Evolutionary conservation across 2,329 filamentous ascomycete species (phyloP).

Genomic region (Fusarium albosuccineum): DNA sequence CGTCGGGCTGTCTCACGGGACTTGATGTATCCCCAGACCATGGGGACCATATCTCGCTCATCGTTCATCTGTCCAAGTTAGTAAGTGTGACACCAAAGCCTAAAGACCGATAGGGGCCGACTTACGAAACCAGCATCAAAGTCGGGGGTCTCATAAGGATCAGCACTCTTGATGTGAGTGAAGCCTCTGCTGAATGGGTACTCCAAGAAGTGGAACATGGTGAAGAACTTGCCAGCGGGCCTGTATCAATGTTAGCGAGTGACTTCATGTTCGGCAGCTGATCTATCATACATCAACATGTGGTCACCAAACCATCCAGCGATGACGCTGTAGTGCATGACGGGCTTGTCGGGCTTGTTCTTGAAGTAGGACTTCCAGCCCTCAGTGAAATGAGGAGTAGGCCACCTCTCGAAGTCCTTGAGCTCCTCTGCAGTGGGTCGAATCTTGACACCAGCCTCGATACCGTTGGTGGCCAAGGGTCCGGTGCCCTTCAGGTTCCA

Average conservation of each 20-base stretch:
- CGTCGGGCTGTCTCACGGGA: constrained; percentile 82
- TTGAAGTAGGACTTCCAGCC: constrained; percentile 89
- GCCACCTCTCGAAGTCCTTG: constrained; percentile 77
- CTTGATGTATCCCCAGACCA: constrained; percentile 89
- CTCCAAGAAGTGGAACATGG: constrained; percentile 86
- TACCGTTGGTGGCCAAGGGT: constrained; percentile 81
- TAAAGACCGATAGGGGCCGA: accelerated
- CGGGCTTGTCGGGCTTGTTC: constrained; percentile 86
- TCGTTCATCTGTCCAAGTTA: constrained; percentile 73
- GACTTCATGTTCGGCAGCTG: accelerated
- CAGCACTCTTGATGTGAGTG: constrained; percentile 77
- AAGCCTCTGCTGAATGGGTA: constrained; percentile 81
- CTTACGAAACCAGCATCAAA: constrained; percentile 79
- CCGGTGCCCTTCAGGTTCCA: constrained; percentile 86
- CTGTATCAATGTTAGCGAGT: constrained; percentile 58
- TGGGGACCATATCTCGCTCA: constrained; percentile 85
- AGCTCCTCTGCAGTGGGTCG: constrained; percentile 78
- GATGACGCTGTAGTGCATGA: constrained; percentile 88
- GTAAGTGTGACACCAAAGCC: accelerated
- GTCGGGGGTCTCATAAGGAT: constrained; percentile 80
- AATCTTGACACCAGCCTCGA: constrained; percentile 84
- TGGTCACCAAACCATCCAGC: constrained; percentile 74
- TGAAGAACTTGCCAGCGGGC: constrained; percentile 84
- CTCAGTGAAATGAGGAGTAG: constrained; percentile 78
- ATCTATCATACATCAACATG: constrained; percentile 64